These are phyloP conservation scores for Cicer pinnatifidum DNA, from an alignment of 306 rosid species.

Conservation along the genomic window DNA sequence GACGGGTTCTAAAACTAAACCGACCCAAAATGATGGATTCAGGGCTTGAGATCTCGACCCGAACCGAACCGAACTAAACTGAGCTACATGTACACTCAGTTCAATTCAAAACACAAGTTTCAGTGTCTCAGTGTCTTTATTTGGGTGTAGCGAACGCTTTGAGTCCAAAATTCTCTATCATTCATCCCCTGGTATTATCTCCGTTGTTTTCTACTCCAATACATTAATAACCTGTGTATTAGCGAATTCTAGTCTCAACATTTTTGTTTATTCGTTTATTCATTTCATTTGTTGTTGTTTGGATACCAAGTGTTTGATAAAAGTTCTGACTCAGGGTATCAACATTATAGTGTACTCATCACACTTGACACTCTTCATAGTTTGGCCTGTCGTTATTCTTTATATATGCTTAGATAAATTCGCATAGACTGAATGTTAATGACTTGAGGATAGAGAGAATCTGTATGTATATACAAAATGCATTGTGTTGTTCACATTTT, in stretches of 20 bases:
- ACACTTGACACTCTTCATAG: background rate
- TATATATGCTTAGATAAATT: background rate
- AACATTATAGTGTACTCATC: background rate
- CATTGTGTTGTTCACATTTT: background rate
- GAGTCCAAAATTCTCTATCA: background rate
- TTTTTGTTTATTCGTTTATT: background rate
- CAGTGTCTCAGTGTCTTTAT: background rate
- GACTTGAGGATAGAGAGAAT: background rate
- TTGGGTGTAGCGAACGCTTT: background rate
- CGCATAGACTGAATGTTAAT: background rate
- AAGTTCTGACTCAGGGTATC: conserved; percentile 9
- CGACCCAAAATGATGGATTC: too few relatives aligned
- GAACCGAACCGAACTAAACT: too few relatives aligned
- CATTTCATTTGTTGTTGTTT: background rate
- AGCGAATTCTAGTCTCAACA: background rate
- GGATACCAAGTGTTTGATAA: conserved; percentile 8
- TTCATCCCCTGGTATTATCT: background rate
- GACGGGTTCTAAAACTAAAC: too few relatives aligned
- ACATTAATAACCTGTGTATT: background rate
- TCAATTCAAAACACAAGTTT: background rate
- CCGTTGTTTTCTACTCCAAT: background rate
- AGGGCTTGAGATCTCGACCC: too few relatives aligned
- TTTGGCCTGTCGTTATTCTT: background rate
- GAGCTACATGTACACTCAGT: too few relatives aligned
- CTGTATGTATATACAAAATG: background rate